Conservation (phyloP, 1,284 basidiomycete species). For the Cutaneotrichosporon cyanovorans region DNA sequence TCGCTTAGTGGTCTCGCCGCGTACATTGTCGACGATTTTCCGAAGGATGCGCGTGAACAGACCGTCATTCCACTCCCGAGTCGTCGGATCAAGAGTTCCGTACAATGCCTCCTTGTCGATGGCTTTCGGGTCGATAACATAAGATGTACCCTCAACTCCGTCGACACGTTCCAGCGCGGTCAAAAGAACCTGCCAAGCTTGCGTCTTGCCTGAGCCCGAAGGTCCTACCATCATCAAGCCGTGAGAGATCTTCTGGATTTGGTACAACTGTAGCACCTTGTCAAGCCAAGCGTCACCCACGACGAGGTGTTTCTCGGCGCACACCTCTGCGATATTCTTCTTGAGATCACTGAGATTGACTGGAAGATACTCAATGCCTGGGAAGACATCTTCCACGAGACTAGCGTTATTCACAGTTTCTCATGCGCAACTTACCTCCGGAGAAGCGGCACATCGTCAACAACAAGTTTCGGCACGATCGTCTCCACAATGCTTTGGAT, state of each 20-base stretch:
- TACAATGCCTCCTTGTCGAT: constrained; percentile 98
- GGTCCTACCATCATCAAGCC: constrained; percentile 99
- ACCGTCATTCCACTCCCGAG: constrained; percentile 99
- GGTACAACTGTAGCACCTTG: constrained; percentile 96
- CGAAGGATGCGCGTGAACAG: constrained; percentile 96
- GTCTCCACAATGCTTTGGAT: constrained; percentile 99
- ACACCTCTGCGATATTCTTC: constrained; percentile 77
- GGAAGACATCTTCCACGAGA: constrained; percentile 93
- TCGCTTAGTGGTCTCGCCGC: constrained; percentile 90
- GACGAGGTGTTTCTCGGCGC: constrained; percentile 74
- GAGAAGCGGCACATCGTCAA: constrained; percentile 90
- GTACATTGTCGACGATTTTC: constrained; percentile 97
- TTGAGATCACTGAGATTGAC: constrained; percentile 80
- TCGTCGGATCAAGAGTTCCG: constrained; percentile 93
- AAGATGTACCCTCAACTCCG: constrained; percentile 82
- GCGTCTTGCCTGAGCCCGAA: constrained; percentile 93
- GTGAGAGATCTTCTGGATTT: constrained; percentile 99
- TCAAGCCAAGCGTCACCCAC: constrained; percentile 83
- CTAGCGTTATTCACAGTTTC: too few relatives aligned
- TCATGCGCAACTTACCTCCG: constrained; percentile 53
- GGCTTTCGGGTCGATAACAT: constrained; percentile 98
- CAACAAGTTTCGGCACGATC: constrained; percentile 95
- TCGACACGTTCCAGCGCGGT: constrained; percentile 86
- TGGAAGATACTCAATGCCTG: constrained; percentile 83
- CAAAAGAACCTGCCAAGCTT: constrained; percentile 92